phyloP scores from a whole-genome alignment of 2,329 filamentous ascomycete genomes.

The Trichoderma citrinoviride region DNA sequence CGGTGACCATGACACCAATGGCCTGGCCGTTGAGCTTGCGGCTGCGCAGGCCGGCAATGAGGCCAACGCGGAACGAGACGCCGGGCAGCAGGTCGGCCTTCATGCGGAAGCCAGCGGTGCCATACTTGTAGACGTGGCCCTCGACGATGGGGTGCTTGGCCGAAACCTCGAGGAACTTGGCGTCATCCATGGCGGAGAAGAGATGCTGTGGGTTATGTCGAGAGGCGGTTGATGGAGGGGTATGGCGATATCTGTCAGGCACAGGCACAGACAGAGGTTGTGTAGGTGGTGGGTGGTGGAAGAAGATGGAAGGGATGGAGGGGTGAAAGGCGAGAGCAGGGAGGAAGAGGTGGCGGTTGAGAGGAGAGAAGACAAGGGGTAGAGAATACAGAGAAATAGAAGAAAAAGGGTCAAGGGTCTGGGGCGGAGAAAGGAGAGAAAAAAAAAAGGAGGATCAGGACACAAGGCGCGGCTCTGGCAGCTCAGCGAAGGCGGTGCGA shows the following conservation, averaged over 20 bases:
- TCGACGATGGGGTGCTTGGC: slow-evolving; percentile 59
- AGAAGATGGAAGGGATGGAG: background rate
- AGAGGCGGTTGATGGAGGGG: background rate
- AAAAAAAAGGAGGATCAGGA: background rate
- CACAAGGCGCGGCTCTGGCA: background rate
- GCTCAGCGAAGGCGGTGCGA: slow-evolving; percentile 16
- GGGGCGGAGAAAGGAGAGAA: background rate
- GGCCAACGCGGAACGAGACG: slow-evolving; percentile 87
- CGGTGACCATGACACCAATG: slow-evolving; percentile 95
- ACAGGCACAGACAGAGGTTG: background rate
- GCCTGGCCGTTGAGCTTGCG: slow-evolving; percentile 85
- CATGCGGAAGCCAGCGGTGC: slow-evolving; percentile 68
- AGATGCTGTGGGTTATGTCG: background rate
- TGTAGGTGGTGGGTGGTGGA: background rate
- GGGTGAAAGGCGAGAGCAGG: background rate
- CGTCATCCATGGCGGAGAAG: slow-evolving; percentile 45
- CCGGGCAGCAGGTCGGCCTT: slow-evolving; percentile 79
- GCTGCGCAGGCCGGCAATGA: slow-evolving; percentile 84
- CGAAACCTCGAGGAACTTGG: slow-evolving; percentile 57
- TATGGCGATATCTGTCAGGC: background rate
- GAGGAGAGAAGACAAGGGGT: background rate
- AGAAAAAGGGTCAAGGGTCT: background rate
- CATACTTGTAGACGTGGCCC: slow-evolving; percentile 60
- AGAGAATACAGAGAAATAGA: background rate
- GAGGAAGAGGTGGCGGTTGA: background rate